Conservation (phyloP, 2,329 filamentous ascomycete species). For the Pseudogymnoascus sp. region DNA sequence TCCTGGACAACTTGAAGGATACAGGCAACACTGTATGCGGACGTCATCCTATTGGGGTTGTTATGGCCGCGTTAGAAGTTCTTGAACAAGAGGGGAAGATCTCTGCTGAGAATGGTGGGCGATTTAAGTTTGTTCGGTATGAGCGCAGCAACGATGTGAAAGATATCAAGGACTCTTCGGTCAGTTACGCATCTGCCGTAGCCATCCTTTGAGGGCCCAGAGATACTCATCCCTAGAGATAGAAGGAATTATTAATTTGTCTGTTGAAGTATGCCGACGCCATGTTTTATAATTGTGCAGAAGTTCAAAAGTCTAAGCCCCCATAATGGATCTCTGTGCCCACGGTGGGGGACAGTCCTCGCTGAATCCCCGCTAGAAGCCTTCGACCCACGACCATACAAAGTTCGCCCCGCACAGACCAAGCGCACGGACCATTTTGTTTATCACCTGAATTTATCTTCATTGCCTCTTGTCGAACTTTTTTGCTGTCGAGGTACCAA, state of each 20-base stretch:
- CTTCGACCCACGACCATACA: neutral
- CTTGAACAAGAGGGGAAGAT: conserved; percentile 37
- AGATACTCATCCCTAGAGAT: neutral
- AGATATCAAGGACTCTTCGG: conserved; percentile 65
- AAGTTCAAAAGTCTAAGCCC: neutral
- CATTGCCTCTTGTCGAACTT: conserved; percentile 10
- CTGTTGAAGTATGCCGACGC: neutral
- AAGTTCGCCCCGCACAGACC: neutral
- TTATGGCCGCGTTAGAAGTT: conserved; percentile 78
- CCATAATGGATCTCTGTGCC: neutral
- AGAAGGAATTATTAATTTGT: neutral
- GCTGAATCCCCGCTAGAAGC: neutral
- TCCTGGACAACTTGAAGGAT: conserved; percentile 57
- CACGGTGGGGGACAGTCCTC: neutral
- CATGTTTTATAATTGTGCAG: neutral
- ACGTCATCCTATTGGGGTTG: conserved; percentile 85
- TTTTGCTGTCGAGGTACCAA: conserved; percentile 9
- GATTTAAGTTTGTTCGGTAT: conserved; percentile 72
- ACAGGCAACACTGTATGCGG: conserved; percentile 93
- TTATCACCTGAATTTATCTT: conserved; percentile 10
- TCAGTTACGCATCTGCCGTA: conserved; percentile 93
- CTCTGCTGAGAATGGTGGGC: conserved; percentile 25
- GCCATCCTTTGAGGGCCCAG: conserved; percentile 51
- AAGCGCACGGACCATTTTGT: conserved; percentile 7
- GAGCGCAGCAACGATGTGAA: conserved; percentile 73